Percentiles rank a stretch among this genome's conserved stretches.
Evolutionary conservation across 805 yeast genomes (phyloP).

Genomic region (Naumovozyma dairenensis): DNA sequence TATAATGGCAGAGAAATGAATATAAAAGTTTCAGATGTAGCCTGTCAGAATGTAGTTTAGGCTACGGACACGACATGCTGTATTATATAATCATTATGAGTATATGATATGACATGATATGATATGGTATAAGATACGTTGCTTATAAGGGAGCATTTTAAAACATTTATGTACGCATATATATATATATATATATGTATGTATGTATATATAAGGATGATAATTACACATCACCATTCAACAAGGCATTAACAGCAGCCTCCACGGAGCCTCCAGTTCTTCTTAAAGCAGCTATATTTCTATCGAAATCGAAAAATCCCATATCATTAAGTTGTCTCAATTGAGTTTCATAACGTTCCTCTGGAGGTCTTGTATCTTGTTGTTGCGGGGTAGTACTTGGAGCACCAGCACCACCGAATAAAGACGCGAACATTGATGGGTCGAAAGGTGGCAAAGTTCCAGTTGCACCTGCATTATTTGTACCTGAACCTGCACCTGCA

Average conservation of each 20-base stretch:
- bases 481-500: conserved; percentile 19
- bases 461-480: conserved; percentile 8
- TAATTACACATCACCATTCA: conserved; percentile 47
- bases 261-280: conserved; percentile 96
- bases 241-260: conserved; percentile 85
- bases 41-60: background rate
- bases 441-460: conserved; percentile 34
- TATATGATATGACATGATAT: background rate
- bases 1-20: no score
- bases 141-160: background rate
- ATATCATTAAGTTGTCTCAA: conserved; percentile 69
- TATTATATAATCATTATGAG: background rate
- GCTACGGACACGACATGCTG: background rate
- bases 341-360: conserved; percentile 64
- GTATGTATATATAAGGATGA: background rate
- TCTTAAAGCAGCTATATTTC: conserved; percentile 83
- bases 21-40: no score
- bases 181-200: background rate
- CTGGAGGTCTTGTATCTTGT: conserved; percentile 63
- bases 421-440: conserved; percentile 38
- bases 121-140: background rate
- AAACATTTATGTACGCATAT: conserved; percentile 2
- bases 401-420: conserved; percentile 32
- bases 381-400: conserved; percentile 21
- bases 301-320: conserved; percentile 86